Percentiles rank a stretch among this genome's conserved stretches.
These are phyloP conservation scores for Macadamia tetraphylla DNA, from an alignment of 164 flowering plant genomes.

Conservation along the genomic window DNA sequence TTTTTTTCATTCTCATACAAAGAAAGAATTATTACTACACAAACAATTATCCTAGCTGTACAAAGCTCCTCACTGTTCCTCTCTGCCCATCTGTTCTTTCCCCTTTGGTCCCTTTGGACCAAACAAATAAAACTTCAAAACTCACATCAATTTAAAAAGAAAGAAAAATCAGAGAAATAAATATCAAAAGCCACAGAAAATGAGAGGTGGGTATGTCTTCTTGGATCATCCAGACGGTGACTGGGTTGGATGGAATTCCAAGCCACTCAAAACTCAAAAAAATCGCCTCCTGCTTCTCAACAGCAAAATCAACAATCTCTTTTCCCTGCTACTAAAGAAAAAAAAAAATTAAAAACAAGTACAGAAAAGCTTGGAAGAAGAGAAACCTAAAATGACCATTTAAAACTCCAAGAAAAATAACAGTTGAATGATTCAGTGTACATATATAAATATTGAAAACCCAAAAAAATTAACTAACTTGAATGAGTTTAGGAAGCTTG, in stretches of 20 bases:
- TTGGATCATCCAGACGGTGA: neutral
- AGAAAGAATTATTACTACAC: constrained; percentile 21
- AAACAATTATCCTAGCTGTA: constrained; percentile 14
- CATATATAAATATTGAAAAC: neutral
- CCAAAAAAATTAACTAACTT: neutral
- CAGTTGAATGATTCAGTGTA: neutral
- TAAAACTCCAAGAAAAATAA: too few relatives aligned
- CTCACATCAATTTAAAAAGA: neutral
- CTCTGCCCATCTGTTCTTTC: constrained; percentile 3
- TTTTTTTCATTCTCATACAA: constrained; percentile 7
- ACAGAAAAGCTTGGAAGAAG: neutral
- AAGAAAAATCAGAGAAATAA: neutral
- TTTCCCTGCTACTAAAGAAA: neutral
- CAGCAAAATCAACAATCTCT: constrained; percentile 7
- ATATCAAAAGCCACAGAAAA: too few relatives aligned
- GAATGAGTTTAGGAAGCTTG: neutral
- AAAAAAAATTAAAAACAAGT: neutral
- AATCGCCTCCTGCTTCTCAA: constrained; percentile 10
- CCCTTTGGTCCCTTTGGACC: constrained; percentile 17
- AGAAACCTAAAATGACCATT: too few relatives aligned
- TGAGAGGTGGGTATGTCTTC: neutral
- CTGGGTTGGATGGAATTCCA: neutral
- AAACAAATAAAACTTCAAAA: constrained; percentile 2
- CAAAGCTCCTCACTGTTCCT: neutral
- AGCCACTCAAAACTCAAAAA: neutral